These are phyloP conservation scores for Xylaria sp. DNA, from an alignment of 2,329 filamentous ascomycete genomes.

Conservation along the genomic window DNA sequence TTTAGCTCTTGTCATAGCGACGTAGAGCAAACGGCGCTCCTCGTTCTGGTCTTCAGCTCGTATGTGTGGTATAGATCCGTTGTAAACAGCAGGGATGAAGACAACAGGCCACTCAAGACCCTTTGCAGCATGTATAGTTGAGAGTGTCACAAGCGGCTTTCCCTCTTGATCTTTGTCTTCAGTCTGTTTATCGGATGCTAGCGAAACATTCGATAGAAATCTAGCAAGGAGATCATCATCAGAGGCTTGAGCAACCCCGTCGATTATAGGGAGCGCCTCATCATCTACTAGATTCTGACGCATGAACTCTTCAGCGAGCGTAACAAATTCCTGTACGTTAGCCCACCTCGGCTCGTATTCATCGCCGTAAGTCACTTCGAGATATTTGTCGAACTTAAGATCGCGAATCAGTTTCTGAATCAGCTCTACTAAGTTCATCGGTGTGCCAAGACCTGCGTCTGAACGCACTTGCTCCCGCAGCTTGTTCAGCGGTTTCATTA, in stretches of 20 bases:
- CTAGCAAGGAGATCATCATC: conserved; percentile 74
- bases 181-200: conserved; percentile 82
- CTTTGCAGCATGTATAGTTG: conserved; percentile 96
- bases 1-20: conserved; percentile 96
- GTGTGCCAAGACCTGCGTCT: conserved; percentile 42
- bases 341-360: conserved; percentile 84
- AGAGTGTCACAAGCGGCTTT: conserved; percentile 81
- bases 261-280: conserved; percentile 72
- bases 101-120: conserved; percentile 96
- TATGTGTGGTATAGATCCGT: conserved; percentile 90
- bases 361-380: conserved; percentile 72
- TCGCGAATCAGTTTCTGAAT: conserved; percentile 69
- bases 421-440: conserved; percentile 58
- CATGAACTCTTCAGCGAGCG: conserved; percentile 78
- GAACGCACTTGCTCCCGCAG: conserved; percentile 50
- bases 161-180: conserved; percentile 67
- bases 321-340: conserved; percentile 89
- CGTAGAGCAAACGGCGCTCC: conserved; percentile 89
- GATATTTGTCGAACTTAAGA: conserved; percentile 77
- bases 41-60: conserved; percentile 87
- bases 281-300: conserved; percentile 59
- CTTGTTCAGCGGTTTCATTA: conserved; percentile 59
- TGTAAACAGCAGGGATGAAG: conserved; percentile 89
- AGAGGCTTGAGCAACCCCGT: conserved; percentile 75
- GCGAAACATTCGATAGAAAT: conserved; percentile 89